Conservation (phyloP, 768 basidiomycete species). For the Naganishia vaughanmartiniae region DNA sequence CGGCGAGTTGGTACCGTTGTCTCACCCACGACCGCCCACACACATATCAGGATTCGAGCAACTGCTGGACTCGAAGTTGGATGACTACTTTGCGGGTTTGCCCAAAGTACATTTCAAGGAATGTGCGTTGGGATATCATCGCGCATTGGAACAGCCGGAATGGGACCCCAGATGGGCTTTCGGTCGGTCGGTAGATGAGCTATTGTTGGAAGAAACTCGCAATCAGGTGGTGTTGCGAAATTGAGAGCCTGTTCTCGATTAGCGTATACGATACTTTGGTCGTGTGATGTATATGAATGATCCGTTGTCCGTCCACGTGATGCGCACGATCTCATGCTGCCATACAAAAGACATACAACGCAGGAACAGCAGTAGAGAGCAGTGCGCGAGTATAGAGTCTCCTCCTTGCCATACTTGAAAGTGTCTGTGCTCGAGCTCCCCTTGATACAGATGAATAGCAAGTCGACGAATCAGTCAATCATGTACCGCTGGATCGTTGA, state of each 20-base stretch:
- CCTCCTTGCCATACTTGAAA: no score
- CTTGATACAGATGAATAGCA: no score
- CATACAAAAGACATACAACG: no score
- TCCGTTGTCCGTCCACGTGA: no score
- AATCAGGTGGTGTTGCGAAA: neutral
- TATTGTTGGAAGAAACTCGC: neutral
- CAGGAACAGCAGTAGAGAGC: no score
- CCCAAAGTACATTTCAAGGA: conserved; percentile 32
- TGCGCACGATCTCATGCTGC: no score
- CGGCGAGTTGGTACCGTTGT: conserved; percentile 26
- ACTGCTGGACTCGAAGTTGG: conserved; percentile 24
- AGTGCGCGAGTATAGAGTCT: no score
- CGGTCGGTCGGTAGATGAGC: neutral
- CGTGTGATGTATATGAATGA: no score
- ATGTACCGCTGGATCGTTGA: no score
- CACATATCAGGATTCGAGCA: conserved; percentile 17
- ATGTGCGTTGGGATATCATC: conserved; percentile 34
- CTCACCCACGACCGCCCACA: neutral
- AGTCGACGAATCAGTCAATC: no score
- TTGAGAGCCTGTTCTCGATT: neutral
- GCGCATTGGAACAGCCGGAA: conserved; percentile 27
- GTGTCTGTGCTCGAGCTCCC: no score
- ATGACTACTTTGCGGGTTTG: conserved; percentile 33
- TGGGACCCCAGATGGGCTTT: conserved; percentile 13
- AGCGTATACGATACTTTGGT: no score